Percentiles rank a stretch among this genome's conserved stretches.
These are phyloP conservation scores for Pinus tabuliformis DNA, from an alignment of 75 land plant species.

Conservation along the genomic window DNA sequence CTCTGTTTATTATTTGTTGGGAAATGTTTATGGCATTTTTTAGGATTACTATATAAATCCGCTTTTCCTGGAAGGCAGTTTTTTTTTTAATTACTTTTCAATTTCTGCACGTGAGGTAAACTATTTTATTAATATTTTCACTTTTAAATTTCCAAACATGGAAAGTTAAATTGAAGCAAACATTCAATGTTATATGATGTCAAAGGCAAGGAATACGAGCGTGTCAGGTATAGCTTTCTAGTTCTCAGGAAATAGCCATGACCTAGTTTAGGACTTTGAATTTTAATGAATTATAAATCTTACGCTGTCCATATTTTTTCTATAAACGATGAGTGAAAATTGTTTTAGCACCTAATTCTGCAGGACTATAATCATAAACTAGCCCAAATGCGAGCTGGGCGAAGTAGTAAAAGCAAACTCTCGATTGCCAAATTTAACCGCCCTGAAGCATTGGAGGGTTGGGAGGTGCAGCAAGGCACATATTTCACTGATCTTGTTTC, in stretches of 20 bases:
- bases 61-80: background rate
- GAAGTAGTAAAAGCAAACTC: constrained; percentile 98
- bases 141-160: background rate
- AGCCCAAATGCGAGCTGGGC: constrained; percentile 90
- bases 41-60: background rate
- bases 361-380: constrained; percentile 90
- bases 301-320: background rate
- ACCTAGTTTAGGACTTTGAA: background rate
- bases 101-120: background rate
- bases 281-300: background rate
- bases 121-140: background rate
- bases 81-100: background rate
- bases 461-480: constrained; percentile 84
- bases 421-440: constrained; percentile 81
- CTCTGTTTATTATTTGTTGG: background rate
- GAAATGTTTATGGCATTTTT: background rate
- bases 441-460: constrained; percentile 56
- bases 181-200: background rate
- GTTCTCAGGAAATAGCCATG: background rate
- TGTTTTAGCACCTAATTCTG: constrained; percentile 7
- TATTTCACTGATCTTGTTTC: constrained; percentile 75
- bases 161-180: background rate
- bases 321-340: background rate
- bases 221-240: background rate
- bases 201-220: background rate